Evolutionary conservation across 331 rosid species (phyloP).

Genomic region (Acacia pycnantha): DNA sequence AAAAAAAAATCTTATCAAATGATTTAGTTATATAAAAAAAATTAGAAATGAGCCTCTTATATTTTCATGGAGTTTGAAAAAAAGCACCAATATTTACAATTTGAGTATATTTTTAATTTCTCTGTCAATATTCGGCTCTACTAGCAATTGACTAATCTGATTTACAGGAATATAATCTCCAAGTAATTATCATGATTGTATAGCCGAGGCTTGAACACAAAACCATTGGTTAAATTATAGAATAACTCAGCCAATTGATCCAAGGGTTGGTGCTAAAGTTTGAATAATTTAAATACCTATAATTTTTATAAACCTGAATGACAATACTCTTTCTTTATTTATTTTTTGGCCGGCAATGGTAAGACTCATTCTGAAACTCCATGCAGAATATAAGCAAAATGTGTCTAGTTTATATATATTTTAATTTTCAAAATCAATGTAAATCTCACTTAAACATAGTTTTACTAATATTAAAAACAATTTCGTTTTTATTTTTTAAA

Average conservation of each 20-base stretch:
- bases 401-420: neutral
- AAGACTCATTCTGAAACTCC: neutral
- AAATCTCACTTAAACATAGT: no score
- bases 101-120: no score
- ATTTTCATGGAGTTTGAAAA: neutral
- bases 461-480: neutral
- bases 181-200: no score
- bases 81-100: neutral
- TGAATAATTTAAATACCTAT: no score
- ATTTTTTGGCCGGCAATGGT: neutral
- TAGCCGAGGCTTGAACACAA: no score
- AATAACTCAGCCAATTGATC: no score
- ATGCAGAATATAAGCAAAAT: neutral
- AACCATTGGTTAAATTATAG: no score
- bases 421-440: neutral
- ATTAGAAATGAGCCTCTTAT: neutral
- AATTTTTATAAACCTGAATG: neutral
- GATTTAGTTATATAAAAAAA: neutral
- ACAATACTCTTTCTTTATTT: neutral
- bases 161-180: no score
- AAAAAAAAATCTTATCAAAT: no score
- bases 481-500: neutral
- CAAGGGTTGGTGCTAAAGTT: no score
- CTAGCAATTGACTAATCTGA: no score
- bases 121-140: rapidly evolving